Evolutionary conservation across 139 green algal genomes (phyloP), one percentile per base, ranked within the genome.

Genomic region (Picochlorum sp.): DNA sequence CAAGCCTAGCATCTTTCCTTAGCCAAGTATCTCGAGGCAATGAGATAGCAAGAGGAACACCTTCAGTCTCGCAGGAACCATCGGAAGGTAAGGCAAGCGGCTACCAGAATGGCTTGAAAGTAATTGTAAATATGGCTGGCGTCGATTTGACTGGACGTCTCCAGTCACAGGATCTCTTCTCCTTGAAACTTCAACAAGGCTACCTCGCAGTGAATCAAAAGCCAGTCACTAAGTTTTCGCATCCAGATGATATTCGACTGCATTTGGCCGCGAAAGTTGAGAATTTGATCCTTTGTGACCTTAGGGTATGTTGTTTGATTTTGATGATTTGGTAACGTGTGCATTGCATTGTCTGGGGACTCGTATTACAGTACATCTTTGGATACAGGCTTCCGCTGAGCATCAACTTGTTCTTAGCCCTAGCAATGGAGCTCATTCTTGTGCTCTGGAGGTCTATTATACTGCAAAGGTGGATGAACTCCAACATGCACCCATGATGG

Each of bases 171-270:
- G 75, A 85, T 51, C 65, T 85, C 18, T 58, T 84, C 54, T 61
- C 37, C 8, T 34, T 84, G 14, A 81, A 85, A 68, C 61, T 85
- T 51, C 56, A 81, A 62, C 65, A 81, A 32, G 71, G 71, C 0
- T 18, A 10, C 21, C 23, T 69, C 8, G 15, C 49, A 6, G 32
- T 74, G 23, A 60, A 78, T 26, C 57, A 62, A 38, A 54, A 62
- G 16, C n/a, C 64, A 18, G 24, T 73, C 2, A 69, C 71, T 21
- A 32, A 23, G 16, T 24, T 28, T 21, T 73, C 64, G 41, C 56
- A 47, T 7, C 65, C 71, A 16, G 54, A 63, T 3, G 71, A 74
- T 34, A 63, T 74, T 38, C 37, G 58, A 46, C 38, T 78, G 58
- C 66, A 74, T 69, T 24, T 78, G n/a, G 24, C 41, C 0, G 65